Evolutionary conservation across 139 green algal species (phyloP).

Genomic region (Limnomonas spitsbergensis): DNA sequence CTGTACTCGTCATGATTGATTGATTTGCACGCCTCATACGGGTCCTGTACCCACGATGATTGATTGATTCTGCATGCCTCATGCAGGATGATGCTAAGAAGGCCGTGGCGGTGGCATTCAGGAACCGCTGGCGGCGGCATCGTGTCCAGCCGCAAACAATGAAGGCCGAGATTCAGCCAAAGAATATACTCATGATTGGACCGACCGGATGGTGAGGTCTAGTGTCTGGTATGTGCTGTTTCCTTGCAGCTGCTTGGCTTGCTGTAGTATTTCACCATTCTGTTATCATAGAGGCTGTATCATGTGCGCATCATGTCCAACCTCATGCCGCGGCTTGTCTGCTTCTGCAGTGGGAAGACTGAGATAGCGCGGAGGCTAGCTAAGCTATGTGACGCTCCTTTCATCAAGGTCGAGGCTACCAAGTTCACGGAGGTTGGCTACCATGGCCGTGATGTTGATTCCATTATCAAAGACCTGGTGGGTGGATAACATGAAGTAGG

Average conservation of each 20-base stretch:
- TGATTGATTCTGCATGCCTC: neutral
- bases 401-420: constrained; percentile 96
- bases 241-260: neutral
- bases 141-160: constrained; percentile 48
- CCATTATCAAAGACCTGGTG: constrained; percentile 77
- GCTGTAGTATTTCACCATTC: neutral
- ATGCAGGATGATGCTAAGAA: constrained; percentile 76
- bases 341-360: constrained; percentile 93
- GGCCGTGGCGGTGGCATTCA: constrained; percentile 89
- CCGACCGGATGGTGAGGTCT: constrained; percentile 8
- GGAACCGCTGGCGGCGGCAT: constrained; percentile 89
- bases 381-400: constrained; percentile 90
- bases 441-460: constrained; percentile 93
- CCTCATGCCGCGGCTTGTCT: too few species aligned
- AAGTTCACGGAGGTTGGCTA: constrained; percentile 99
- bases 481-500: constrained; percentile 50
- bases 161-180: constrained; percentile 88
- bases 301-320: neutral
- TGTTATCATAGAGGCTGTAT: neutral
- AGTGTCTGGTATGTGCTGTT: neutral
- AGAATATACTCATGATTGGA: constrained; percentile 69
- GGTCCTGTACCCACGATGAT: neutral
- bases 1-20: neutral
- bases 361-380: constrained; percentile 92
- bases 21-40: neutral